Conservation (phyloP, 2,329 filamentous ascomycete species). For the Exutisphaerella laricina region DNA sequence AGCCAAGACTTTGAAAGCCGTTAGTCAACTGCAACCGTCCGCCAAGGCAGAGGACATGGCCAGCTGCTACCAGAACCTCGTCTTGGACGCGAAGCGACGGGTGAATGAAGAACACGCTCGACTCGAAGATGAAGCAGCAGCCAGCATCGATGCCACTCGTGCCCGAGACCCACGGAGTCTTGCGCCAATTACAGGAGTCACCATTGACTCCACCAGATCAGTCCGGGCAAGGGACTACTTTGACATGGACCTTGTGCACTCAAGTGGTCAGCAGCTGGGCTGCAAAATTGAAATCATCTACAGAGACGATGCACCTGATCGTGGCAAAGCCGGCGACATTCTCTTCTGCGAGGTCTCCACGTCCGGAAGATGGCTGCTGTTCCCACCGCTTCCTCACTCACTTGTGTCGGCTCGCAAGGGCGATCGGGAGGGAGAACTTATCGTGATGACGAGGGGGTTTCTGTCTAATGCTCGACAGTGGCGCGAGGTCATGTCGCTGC, state of each 20-base stretch:
- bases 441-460: conserved; percentile 79
- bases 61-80: conserved; percentile 62
- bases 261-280: conserved; percentile 81
- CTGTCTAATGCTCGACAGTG: conserved; percentile 60
- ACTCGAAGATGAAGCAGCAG: conserved; percentile 79
- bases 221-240: conserved; percentile 90
- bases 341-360: conserved; percentile 85
- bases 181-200: conserved; percentile 61
- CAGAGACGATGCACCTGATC: conserved; percentile 68
- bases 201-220: conserved; percentile 69
- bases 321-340: conserved; percentile 70
- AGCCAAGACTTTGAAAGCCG: conserved; percentile 70
- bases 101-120: conserved; percentile 67
- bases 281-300: conserved; percentile 84
- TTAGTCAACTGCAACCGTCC: conserved; percentile 52
- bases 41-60: conserved; percentile 56
- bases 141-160: conserved; percentile 72
- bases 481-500: conserved; percentile 77
- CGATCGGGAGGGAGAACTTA: conserved; percentile 63
- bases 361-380: conserved; percentile 74
- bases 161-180: conserved; percentile 75
- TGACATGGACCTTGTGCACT: conserved; percentile 76
- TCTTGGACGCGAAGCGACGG: conserved; percentile 68
- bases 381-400: conserved; percentile 73
- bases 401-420: conserved; percentile 76